These are phyloP conservation scores for Kurtzmaniella cleridarum DNA, from an alignment of 805 yeast genomes.

Conservation along the genomic window DNA sequence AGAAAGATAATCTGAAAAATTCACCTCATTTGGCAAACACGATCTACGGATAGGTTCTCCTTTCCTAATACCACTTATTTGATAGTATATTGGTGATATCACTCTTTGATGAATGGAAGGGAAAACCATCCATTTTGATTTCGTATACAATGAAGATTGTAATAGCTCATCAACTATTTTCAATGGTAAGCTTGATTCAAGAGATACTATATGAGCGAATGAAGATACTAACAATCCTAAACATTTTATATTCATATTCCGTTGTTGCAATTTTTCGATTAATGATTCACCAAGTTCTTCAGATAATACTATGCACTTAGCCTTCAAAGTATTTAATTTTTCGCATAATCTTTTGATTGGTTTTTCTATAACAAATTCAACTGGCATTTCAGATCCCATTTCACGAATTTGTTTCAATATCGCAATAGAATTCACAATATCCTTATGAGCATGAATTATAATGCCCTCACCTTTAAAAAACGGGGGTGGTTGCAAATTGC, in stretches of 20 bases:
- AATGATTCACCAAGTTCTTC: conserved; percentile 18
- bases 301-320: conserved; percentile 22
- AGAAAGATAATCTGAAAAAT: conserved; percentile 15
- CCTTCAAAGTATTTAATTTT: conserved; percentile 20
- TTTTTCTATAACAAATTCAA: conserved; percentile 24
- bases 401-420: conserved; percentile 25
- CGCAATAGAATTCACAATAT: conserved; percentile 24
- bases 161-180: conserved; percentile 24
- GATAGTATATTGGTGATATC: conserved; percentile 27
- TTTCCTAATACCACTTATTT: conserved; percentile 21
- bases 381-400: conserved; percentile 27
- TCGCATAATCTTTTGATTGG: conserved; percentile 22
- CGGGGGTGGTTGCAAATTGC: conserved; percentile 20
- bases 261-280: conserved; percentile 11
- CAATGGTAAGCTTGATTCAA: conserved; percentile 32
- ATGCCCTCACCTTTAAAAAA: conserved; percentile 29
- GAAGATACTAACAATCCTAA: conserved; percentile 28
- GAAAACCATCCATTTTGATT: conserved; percentile 27
- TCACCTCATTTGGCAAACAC: conserved; percentile 22
- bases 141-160: conserved; percentile 17
- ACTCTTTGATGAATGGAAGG: conserved; percentile 33
- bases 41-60: conserved; percentile 26
- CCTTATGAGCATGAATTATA: conserved; percentile 24
- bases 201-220: conserved; percentile 25
- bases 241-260: conserved; percentile 24